Evolutionary conservation across 257 asterid genomes (phyloP).

Genomic region (Solanum pinnatisectum): DNA sequence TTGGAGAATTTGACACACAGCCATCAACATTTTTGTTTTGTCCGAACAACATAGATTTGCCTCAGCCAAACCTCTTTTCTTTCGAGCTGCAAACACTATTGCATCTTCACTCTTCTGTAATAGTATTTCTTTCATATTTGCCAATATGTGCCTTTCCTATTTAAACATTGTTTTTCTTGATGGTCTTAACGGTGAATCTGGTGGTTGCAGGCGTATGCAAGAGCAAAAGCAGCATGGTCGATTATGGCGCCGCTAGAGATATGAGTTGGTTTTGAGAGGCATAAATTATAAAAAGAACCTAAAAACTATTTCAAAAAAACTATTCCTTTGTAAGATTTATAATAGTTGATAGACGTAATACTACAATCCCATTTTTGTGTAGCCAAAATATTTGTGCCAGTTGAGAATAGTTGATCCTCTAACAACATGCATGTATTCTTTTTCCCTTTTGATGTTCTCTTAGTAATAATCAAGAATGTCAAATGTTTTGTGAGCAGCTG

Average conservation of each 20-base stretch:
- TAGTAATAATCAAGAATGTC: neutral
- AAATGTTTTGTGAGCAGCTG: neutral
- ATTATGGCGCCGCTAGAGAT: constrained; percentile 42
- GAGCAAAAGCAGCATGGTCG: constrained; percentile 64
- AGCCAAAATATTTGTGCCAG: neutral
- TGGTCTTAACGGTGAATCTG: neutral
- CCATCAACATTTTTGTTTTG: neutral
- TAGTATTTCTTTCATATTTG: neutral
- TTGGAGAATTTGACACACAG: neutral
- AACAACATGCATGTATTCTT: neutral
- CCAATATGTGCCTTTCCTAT: neutral
- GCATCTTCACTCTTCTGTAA: neutral
- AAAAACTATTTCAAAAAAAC: neutral
- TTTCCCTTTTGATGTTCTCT: neutral
- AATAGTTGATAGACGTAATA: neutral
- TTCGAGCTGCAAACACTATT: neutral
- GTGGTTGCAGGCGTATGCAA: constrained; percentile 57
- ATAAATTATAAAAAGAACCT: neutral
- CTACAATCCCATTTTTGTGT: neutral
- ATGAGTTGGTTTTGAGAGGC: neutral
- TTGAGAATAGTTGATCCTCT: neutral
- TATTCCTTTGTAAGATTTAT: neutral
- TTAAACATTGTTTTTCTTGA: neutral
- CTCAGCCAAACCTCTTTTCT: neutral
- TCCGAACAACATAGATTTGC: neutral